Conservation (phyloP, 768 basidiomycete genomes). For the Tulasnella sp. region DNA sequence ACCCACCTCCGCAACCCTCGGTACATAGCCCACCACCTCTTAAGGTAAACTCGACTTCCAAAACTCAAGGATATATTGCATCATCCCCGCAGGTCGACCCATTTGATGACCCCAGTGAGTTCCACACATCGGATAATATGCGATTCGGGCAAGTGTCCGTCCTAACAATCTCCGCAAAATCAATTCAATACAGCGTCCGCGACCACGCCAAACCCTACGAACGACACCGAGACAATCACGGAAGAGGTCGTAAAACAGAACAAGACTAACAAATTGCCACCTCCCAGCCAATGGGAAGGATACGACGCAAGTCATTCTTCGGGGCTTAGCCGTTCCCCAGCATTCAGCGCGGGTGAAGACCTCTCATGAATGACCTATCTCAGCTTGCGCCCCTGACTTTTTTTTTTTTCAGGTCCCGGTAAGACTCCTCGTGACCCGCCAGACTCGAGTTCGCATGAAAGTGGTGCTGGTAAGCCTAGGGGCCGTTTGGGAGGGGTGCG, state of each 20-base stretch:
- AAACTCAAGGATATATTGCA: neutral
- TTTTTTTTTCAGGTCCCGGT: neutral
- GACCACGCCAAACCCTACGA: neutral
- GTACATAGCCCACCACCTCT: too few relatives aligned
- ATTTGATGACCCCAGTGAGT: neutral
- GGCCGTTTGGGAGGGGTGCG: neutral
- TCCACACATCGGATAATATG: neutral
- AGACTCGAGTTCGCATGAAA: neutral
- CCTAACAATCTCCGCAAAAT: neutral
- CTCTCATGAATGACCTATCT: neutral
- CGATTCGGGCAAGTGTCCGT: neutral
- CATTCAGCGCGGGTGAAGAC: neutral
- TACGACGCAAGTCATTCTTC: neutral
- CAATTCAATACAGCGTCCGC: neutral
- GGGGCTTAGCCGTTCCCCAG: neutral
- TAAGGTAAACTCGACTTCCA: neutral
- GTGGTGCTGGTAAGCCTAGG: neutral
- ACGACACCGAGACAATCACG: neutral
- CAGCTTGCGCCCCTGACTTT: neutral
- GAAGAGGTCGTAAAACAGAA: neutral
- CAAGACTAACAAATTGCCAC: neutral
- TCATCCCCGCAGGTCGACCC: neutral
- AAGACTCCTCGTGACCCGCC: neutral
- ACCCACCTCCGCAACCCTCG: too few relatives aligned
- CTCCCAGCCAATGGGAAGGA: neutral